Evolutionary conservation across 345 rosid species (phyloP), one percentile per base, ranked within the genome.

Genomic region (Eucalyptus marginata): DNA sequence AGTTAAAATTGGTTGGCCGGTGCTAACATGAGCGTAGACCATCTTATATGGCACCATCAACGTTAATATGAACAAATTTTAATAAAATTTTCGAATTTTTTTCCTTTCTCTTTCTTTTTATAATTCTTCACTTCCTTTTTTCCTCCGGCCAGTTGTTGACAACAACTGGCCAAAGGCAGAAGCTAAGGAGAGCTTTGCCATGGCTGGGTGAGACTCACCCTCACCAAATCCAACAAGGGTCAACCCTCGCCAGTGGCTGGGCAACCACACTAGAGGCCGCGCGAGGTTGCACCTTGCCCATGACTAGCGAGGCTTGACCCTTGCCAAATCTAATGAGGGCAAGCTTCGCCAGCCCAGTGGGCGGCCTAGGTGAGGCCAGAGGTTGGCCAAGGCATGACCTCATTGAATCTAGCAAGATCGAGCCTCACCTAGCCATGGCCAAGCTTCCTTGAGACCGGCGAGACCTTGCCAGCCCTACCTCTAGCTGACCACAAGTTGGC

Each of bases 121-220:
- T 52, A 3, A 3, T 0, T 52, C 0, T 52, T 52, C 56, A 18
- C 24, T 52, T 52, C 56, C 56, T 52, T 1, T 1, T 52, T 52
- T 52, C 56, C 56, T 51, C 9, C 1, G 0, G 0, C 2, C 0
- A 0, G 0, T 51, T 17, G 0, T 0, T 0, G 0, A 0, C 0
- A 1, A 52, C 56, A 52, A 52, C 18, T 52, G 56, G 56, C 56
- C 56, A 52, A 52, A 52, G 10, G 10, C 0, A 18, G n/a, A 0
- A 10, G 56, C 10, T 52, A 51, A 17, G 56, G 56, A 51, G 22
- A 51, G 0, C 56, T 51, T 51, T 0, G 1, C 56, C 56, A 7
- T 51, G 22, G 56, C 2, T 52, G 0, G 24, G 24, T 0, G 0
- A 52, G 4, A 52, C 54, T 51, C 9, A 0, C 2, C 56, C 9